A percentile compares a stretch with the other conserved stretches of the same genome.
phyloP scores from a whole-genome alignment of 23 red algal species.

The Chondrus crispus region DNA sequence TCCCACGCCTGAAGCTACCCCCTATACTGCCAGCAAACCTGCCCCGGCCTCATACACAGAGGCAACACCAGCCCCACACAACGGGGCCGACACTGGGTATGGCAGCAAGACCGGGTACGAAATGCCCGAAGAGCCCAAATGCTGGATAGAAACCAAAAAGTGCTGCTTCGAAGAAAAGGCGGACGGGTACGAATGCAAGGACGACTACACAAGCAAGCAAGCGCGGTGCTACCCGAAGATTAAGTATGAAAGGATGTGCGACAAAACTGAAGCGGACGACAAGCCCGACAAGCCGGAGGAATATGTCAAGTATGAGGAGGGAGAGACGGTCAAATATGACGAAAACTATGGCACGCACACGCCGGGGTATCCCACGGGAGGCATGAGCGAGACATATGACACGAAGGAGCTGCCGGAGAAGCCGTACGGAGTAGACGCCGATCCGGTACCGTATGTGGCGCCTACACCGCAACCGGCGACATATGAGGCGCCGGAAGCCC shows the following conservation, averaged over 20 bases:
- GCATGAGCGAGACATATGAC: slow-evolving; percentile 25
- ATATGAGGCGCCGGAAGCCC: too few relatives aligned
- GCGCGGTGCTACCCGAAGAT: slow-evolving; percentile 31
- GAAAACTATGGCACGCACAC: slow-evolving; percentile 33
- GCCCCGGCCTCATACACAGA: too few relatives aligned
- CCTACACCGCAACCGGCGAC: not conserved
- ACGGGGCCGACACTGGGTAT: too few relatives aligned
- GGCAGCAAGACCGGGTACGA: too few relatives aligned
- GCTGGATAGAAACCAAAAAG: slow-evolving; percentile 50
- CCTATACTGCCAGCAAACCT: too few relatives aligned
- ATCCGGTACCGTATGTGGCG: not conserved
- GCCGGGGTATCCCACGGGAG: slow-evolving; percentile 27
- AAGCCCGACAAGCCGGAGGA: slow-evolving; percentile 44
- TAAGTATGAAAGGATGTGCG: slow-evolving; percentile 32
- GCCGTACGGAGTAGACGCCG: slow-evolving; percentile 21
- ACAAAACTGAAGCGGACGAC: slow-evolving; percentile 23
- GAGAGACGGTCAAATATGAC: slow-evolving; percentile 21
- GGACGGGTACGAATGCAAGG: slow-evolving; percentile 48
- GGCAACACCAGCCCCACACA: too few relatives aligned
- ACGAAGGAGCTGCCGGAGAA: slow-evolving; percentile 22
- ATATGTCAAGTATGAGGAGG: not conserved
- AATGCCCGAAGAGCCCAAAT: too few relatives aligned
- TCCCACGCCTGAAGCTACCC: too few relatives aligned
- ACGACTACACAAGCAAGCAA: slow-evolving; percentile 25
- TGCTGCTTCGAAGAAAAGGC: slow-evolving; percentile 34